These are phyloP conservation scores for Aciculosporium take DNA, from an alignment of 2,329 filamentous ascomycete species.

Conservation along the genomic window DNA sequence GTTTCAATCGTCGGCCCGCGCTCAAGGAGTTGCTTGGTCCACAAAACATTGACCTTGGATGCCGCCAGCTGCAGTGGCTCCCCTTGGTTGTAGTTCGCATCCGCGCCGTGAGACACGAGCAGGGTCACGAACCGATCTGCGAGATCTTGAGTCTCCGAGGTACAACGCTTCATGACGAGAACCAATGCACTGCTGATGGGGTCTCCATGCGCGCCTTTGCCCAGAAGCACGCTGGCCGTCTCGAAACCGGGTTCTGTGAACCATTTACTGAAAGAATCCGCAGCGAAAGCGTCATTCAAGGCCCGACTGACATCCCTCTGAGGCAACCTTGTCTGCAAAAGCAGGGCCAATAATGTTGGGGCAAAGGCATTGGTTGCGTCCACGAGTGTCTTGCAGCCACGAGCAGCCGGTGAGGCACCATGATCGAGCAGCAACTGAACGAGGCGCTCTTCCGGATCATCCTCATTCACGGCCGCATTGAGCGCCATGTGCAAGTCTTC, in stretches of 20 bases:
- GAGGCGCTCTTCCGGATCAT: conserved; percentile 32
- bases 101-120: conserved; percentile 24
- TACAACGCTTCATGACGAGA: conserved; percentile 29
- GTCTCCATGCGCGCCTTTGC: conserved; percentile 32
- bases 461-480: conserved; percentile 37
- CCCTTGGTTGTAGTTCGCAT: conserved; percentile 38
- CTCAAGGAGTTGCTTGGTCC: conserved; percentile 36
- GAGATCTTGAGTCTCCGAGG: conserved; percentile 22
- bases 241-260: conserved; percentile 31
- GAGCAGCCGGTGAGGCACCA: conserved; percentile 37
- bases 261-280: conserved; percentile 28
- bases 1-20: conserved; percentile 35
- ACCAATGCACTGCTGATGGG: conserved; percentile 31
- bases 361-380: conserved; percentile 30
- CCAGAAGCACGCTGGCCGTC: conserved; percentile 32
- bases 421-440: conserved; percentile 33
- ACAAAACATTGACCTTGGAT: conserved; percentile 31
- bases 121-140: conserved; percentile 31
- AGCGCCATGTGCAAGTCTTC: conserved; percentile 38
- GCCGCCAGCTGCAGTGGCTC: conserved; percentile 40
- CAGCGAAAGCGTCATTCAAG: conserved; percentile 31
- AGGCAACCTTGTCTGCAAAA: conserved; percentile 28
- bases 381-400: conserved; percentile 37
- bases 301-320: conserved; percentile 28
- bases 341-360: conserved; percentile 24